Base-by-base conservation (phyloP, 495 filamentous ascomycete species). In the Talaromyces liani region DNA sequence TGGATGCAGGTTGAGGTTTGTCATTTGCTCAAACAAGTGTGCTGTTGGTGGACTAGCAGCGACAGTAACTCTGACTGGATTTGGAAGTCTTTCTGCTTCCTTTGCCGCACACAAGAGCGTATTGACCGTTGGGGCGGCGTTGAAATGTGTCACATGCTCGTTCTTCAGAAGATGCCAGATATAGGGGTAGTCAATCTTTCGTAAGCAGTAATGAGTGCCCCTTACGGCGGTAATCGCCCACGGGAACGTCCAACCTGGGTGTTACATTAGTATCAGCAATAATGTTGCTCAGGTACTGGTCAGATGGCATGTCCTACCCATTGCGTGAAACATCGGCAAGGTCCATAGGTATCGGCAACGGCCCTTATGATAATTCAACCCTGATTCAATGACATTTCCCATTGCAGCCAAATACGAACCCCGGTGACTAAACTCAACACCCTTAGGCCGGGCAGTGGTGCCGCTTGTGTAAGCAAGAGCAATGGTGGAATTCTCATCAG, bases 121-220 rank as follows among this genome's bases (percentile, higher is more conserved):
- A 74, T 97, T 97, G 54, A 98, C 94, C 3, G 94, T 98, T 14
- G 94, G 94, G 5, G 94, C 94, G 5, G 94, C 94, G 69, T 92
- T 93, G 81, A 93, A 98, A 75, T 98, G 94, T 6, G 92, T 98
- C 62, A 98, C 87, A 12, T 82, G 76, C 69, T 97, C 91, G 41
- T 89, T 79, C 69, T 91, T 93, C 25, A 98, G 79, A 7, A 98
- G 72, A 41, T 80, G 78, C 94, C 94, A 98, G 63, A 98, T 96
- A 62, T 92, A 80, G 0, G 89, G 84, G 69, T 98, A 98, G 75
- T 97, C 92, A 63, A 98, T 90, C 77, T 95, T 97, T 66, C 94
- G 85, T 22, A 98, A 81, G 72, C 92, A 96, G 72, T 95, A 96
- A 76, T 98, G 92, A 7, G 93, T 97, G 31, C 92, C 94, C 65